Percentiles rank a stretch among this genome's conserved stretches.
These are phyloP conservation scores for Cryptococcus sp. DNA, from an alignment of 1,284 basidiomycete species.

Conservation along the genomic window DNA sequence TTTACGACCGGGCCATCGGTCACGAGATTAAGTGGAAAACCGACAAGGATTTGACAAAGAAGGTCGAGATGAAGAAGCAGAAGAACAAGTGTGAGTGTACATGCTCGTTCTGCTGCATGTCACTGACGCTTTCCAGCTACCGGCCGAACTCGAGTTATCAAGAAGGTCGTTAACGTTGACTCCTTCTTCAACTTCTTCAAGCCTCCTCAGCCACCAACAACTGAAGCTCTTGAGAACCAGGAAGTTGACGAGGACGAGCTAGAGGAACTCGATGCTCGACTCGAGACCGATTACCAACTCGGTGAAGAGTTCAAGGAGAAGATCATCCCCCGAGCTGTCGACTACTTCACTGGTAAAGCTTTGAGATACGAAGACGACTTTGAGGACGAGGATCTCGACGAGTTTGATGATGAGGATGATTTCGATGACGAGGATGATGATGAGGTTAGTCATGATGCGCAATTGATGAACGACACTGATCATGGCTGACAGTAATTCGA, in stretches of 20 bases:
- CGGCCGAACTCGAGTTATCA: constrained; percentile 84
- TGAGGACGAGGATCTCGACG: constrained; percentile 63
- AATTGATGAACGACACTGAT: not conserved
- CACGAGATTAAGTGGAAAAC: constrained; percentile 94
- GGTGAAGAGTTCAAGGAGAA: constrained; percentile 98
- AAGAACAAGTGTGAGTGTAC: constrained; percentile 84
- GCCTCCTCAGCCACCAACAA: constrained; percentile 71
- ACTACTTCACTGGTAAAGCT: constrained; percentile 95
- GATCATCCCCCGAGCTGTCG: constrained; percentile 91
- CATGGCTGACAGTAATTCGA: constrained; percentile 16
- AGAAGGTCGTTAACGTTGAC: constrained; percentile 78
- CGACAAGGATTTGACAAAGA: constrained; percentile 95
- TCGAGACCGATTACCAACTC: constrained; percentile 97
- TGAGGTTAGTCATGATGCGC: constrained; percentile 20
- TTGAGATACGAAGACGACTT: constrained; percentile 79
- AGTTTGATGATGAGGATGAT: constrained; percentile 54
- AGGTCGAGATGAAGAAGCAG: constrained; percentile 98
- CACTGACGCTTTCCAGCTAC: constrained; percentile 59
- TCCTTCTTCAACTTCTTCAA: constrained; percentile 98
- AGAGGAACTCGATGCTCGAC: constrained; percentile 82
- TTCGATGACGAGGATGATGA: constrained; percentile 46
- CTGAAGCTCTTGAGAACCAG: constrained; percentile 66
- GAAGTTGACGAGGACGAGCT: constrained; percentile 80
- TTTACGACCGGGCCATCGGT: constrained; percentile 89
- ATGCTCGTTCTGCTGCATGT: not conserved